Evolutionary conservation across 2,329 filamentous ascomycete species (phyloP).

Genomic region (Trichoderma atrobrunneum): DNA sequence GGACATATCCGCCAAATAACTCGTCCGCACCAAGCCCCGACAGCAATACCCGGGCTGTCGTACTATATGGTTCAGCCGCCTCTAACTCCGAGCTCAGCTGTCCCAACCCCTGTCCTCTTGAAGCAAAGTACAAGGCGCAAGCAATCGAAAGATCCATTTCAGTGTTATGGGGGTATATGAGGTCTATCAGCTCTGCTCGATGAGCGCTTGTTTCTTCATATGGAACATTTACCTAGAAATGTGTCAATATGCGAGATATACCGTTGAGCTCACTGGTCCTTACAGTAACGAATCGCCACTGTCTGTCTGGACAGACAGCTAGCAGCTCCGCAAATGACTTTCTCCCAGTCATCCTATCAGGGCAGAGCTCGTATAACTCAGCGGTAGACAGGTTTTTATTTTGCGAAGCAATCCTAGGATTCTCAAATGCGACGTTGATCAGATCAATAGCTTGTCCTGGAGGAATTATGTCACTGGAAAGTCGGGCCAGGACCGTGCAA

Average conservation of each 20-base stretch:
- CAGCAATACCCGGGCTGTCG: constrained; percentile 76
- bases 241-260: neutral
- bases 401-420: constrained; percentile 68
- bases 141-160: constrained; percentile 99
- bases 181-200: constrained; percentile 63
- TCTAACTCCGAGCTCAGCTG: constrained; percentile 31
- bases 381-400: constrained; percentile 36
- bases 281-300: constrained; percentile 79
- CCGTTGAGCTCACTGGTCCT: constrained; percentile 24
- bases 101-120: constrained; percentile 63
- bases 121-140: constrained; percentile 90
- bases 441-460: constrained; percentile 71
- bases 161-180: constrained; percentile 92
- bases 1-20: constrained; percentile 87
- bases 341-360: constrained; percentile 84
- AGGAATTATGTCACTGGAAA: constrained; percentile 75
- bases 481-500: constrained; percentile 80
- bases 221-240: constrained; percentile 68
- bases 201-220: constrained; percentile 71
- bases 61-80: constrained; percentile 50
- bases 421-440: constrained; percentile 95
- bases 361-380: constrained; percentile 73
- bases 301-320: constrained; percentile 63
- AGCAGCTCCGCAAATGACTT: constrained; percentile 74
- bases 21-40: constrained; percentile 95